Evolutionary conservation across 2,329 filamentous ascomycete genomes (phyloP), one percentile per base, ranked within the genome.

Genomic region (Dactylella cylindrospora): DNA sequence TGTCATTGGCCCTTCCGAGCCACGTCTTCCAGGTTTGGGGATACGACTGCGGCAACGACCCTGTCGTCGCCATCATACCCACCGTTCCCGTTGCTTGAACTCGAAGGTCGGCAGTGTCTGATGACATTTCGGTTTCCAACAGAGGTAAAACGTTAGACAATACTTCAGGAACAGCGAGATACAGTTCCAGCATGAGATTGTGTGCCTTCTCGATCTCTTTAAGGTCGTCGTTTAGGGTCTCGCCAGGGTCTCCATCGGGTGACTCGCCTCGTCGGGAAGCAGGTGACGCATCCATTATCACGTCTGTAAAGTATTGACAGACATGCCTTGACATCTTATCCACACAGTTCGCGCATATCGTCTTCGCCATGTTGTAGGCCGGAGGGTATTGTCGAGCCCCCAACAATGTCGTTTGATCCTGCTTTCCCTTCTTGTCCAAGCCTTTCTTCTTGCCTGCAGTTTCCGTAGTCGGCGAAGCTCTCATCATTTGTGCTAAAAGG

Each of bases 281-380:
- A 12, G 77, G 81, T 29, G 84, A 90, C 2, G 90, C 87, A 70
- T 96, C 90, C 64, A 97, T 84, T 55, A 98, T 94, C 45, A 97
- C 90, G 53, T 95, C 90, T 73, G 90, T 95, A 72, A 98, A 98
- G 72, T 97, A 98, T 70, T 95, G 90, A 67, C 89, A 91, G 52
- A 97, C 85, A 67, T 94, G 89, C 64, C 90, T 85, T 1, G 89
- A 85, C 91, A 98, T 96, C 73, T 94, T 94, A 68, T 96, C 91
- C 0, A 88, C 83, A 67, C 85, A 94, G 13, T 81, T 81, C 69
- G 90, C 93, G 76, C 93, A 98, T 36, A 98, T 84, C 2, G 87
- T 88, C 74, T 94, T 95, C 17, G 93, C 91, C 86, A 97, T 95
- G 70, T 93, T 86, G 75, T 98, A 98, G 1, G 93, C 90, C 12